Evolutionary conservation across 2,329 filamentous ascomycete species (phyloP).

Genomic region (Colletotrichum tamarilloi): DNA sequence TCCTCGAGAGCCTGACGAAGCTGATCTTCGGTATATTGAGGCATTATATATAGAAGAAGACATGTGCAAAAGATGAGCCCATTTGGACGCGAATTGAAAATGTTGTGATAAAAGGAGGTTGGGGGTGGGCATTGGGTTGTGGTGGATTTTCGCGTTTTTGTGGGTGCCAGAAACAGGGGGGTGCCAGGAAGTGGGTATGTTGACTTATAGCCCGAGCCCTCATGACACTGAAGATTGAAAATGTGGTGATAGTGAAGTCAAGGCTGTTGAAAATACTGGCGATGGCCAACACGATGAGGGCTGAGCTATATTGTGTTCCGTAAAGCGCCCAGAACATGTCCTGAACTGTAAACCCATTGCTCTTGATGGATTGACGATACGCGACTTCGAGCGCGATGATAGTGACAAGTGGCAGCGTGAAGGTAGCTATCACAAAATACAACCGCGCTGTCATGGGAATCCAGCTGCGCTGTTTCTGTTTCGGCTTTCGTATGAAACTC

Average conservation of each 20-base stretch:
- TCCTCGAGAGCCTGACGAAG: too few species aligned
- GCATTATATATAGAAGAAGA: too few species aligned
- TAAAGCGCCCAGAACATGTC: not conserved
- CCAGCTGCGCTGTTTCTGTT: not conserved
- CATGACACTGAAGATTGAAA: not conserved
- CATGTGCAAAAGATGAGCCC: too few species aligned
- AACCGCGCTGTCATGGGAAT: not conserved
- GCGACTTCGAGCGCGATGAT: not conserved
- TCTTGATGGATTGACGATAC: not conserved
- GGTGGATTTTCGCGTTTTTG: too few species aligned
- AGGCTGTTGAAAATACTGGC: not conserved
- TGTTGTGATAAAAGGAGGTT: too few species aligned
- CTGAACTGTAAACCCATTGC: not conserved
- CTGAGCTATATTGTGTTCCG: not conserved
- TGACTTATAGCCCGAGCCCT: too few species aligned
- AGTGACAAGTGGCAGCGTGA: not conserved
- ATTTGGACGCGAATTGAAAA: too few species aligned
- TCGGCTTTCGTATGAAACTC: too few species aligned
- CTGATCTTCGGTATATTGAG: too few species aligned
- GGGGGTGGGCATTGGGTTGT: too few species aligned
- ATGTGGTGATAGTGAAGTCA: not conserved
- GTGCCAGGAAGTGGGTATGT: too few species aligned
- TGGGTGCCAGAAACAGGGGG: too few species aligned
- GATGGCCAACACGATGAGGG: not conserved
- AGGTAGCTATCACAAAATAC: not conserved